Base-by-base conservation (phyloP, 768 basidiomycete genomes). In the Kwoniella sp. region DNA sequence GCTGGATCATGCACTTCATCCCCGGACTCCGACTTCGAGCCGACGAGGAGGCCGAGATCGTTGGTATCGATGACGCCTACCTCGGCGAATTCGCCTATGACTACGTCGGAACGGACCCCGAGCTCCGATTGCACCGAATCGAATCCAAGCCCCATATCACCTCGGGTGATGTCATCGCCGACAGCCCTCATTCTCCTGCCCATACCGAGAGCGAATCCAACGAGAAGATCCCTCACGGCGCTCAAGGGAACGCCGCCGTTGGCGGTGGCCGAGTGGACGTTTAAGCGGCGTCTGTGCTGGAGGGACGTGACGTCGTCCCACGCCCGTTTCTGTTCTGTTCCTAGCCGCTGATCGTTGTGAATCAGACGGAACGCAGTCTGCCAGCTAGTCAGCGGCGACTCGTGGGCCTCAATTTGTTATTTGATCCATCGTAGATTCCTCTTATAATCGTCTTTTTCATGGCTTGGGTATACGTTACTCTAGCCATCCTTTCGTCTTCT, bases 61-160 rank as follows among this genome's bases (percentile, higher is more conserved):
- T 82, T 66, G 81, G 81, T 59, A 77, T 82, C 65, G 81, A 82
- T 64, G 81, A 82, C 45, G 73, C 87, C 1, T 89, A 93, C 83
- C 88, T 92, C 85, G 93, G 92, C 68, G 92, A 94, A 82, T 92
- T 87, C 67, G 89, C 90, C 1, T 92, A 91, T 73, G 90, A 93
- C 81, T 93, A 91, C 68, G 90, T 92, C 31, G 89, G 88, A 12
- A 78, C 91, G 55, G 90, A 91, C 45, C 75, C 82, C 7, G 85
- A 86, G 68, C 78, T 86, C 25, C 78, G 82, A 52, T 58, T 80
- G 8, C 68, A 79, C 75, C 73, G 74, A 31, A 60, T 72, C 58
- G 77, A 78, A 9, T 72, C 70, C 31, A 70, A 74, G 64, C 69
- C 67, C 17, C 26, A 23, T 26, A 22, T 71, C 26, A 68, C 70